Evolutionary conservation across 1,284 basidiomycete species (phyloP).

Genomic region (Trametes versicolor): DNA sequence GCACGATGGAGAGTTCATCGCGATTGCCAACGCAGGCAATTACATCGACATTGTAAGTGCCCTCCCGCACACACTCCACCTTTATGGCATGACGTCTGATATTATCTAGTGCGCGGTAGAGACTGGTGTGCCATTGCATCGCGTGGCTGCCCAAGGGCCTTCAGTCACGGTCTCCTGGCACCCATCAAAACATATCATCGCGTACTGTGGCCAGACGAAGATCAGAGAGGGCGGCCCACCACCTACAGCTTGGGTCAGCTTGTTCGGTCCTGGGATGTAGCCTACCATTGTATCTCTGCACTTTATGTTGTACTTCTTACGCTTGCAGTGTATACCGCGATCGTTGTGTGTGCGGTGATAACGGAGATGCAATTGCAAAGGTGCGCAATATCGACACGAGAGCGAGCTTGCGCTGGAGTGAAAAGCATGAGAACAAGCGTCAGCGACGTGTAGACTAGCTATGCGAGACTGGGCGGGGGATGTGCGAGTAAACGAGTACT

Average conservation of each 20-base stretch:
- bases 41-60: conserved; percentile 78
- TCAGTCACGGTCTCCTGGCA: conserved; percentile 81
- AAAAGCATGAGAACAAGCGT: conserved; percentile 23
- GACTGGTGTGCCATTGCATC: conserved; percentile 73
- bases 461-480: conserved; percentile 27
- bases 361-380: conserved; percentile 23
- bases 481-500: conserved; percentile 24
- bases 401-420: conserved; percentile 32
- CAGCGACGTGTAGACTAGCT: conserved; percentile 34
- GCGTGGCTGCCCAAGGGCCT: conserved; percentile 70
- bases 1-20: conserved; percentile 81
- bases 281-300: background rate
- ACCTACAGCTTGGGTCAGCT: conserved; percentile 70
- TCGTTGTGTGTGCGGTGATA: conserved; percentile 11
- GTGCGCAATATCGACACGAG: conserved; percentile 23
- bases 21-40: conserved; percentile 73
- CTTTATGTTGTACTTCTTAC: background rate
- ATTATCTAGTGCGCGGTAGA: conserved; percentile 73
- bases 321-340: background rate
- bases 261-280: conserved; percentile 68
- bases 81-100: too few relatives aligned
- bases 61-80: too few relatives aligned
- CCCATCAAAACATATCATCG: conserved; percentile 78
- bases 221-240: conserved; percentile 66
- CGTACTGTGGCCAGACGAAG: conserved; percentile 80